Evolutionary conservation across 805 yeast species (phyloP).

Genomic region (Metschnikowia picachoensis): DNA sequence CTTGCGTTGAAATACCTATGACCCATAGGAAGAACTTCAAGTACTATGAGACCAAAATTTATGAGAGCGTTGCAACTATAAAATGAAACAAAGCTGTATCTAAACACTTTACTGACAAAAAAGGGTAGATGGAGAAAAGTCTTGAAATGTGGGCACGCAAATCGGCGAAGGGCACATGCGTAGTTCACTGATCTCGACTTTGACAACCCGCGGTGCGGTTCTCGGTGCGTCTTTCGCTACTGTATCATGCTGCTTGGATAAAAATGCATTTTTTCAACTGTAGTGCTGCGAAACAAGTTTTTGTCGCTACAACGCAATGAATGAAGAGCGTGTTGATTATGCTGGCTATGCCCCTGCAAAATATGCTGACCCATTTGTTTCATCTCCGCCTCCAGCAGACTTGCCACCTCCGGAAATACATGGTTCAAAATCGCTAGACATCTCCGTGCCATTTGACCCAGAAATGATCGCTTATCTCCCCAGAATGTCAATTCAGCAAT

Average conservation of each 20-base stretch:
- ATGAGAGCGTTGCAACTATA: too few species aligned
- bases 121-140: too few species aligned
- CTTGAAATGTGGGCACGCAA: too few species aligned
- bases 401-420: conserved; percentile 5
- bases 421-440: background rate
- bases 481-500: conserved; percentile 22
- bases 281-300: background rate
- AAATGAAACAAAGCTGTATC: too few species aligned
- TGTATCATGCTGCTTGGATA: background rate
- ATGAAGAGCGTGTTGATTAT: background rate
- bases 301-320: conserved; percentile 6
- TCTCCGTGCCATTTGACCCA: conserved; percentile 14
- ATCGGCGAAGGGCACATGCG: too few species aligned
- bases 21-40: too few species aligned
- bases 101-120: too few species aligned
- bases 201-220: background rate
- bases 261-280: conserved; percentile 1
- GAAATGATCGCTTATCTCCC: conserved; percentile 17
- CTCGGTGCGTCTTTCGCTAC: conserved; percentile 7
- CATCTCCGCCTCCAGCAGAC: conserved; percentile 10
- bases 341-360: background rate
- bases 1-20: too few species aligned
- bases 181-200: too few species aligned
- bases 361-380: background rate
- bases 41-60: too few species aligned